Evolutionary conservation across 345 rosid species (phyloP), one percentile per base, ranked within the genome.

Genomic region (Schrenkiella parvula): DNA sequence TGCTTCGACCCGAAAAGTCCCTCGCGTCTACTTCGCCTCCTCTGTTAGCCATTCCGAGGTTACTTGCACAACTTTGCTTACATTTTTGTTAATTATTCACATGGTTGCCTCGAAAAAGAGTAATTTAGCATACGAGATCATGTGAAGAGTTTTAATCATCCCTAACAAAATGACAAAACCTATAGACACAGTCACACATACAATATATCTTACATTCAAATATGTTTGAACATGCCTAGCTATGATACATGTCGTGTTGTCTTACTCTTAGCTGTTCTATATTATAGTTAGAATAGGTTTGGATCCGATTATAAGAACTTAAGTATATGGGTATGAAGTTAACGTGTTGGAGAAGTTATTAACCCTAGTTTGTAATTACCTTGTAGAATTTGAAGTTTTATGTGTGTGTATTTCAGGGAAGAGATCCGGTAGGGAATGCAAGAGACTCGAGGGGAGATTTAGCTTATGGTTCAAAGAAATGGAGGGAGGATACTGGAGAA

Each of bases 21-120:
- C 72, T 71, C 80, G 77, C 29, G 64, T 71, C 18, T 65, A 64
- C 50, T 77, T 71, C 21, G 73, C 72, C 54, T 71, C 80, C 63
- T 70, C 80, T 9, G 71, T 58, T 50, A 71, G 55, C 54, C 68
- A 64, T 21, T 19, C 60, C 31, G 34, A 77, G 76, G 80, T 77
- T 26, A 63, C 35, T 22, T 32, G 2, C 59, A 44, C 44, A 44
- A 43, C 44, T 58, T 35, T 32, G 8, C 42, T 56, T 32, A 6
- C 54, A 26, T 14, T 8, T 32, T 18, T 21, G 19, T 17, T 6
- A 22, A 0, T 66, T 26, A 4, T 57, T 57, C 23, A 29, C 17
- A 44, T 26, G 4, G 17, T 57, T 17, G 39, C 25, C n/a, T 15
- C 19, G 2, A 14, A 39, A 14, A 22, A 51, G n/a, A 38, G 3